Evolutionary conservation across 371 early-diverging fungal genomes (phyloP), one percentile per base, ranked within the genome.

Genomic region (Blyttiomyces sp.): DNA sequence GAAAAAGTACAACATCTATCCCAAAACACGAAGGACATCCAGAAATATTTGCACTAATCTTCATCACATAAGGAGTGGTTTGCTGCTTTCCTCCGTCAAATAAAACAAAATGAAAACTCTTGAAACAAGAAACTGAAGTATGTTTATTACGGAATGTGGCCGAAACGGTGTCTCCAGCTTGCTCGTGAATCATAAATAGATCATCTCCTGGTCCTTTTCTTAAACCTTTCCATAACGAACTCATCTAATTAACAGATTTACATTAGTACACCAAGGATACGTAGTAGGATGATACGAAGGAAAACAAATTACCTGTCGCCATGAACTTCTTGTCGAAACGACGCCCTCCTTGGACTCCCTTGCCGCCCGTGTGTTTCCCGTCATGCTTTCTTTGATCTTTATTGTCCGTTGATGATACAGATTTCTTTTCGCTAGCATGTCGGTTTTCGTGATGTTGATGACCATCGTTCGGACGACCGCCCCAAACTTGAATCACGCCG

Each of bases 201-300:
- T 39, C n/a, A 39, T 39, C 39, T 39, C 11, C 39, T 11, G 39
- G 39, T 86, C 27, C 88, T 77, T 71, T 90, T 89, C 64, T 88
- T 89, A 58, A 93, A 93, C 49, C 88, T 75, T 56, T 90, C 88
- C 66, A 87, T 85, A 1, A 84, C 90, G 21, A 85, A 68, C 16
- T 89, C 88, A 62, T 93, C 93, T 70, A 34, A 11, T n/a, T 32
- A 21, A 30, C 0, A 45, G 16, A 7, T 3, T 28, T n/a, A n/a
- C n/a, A n/a, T n/a, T 21, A 46, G 26, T 28, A 39, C 39, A 23
- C 13, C 51, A 1, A 32, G 30, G 16, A 2, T 13, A 48, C 26
- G 16, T 49, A 0, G 27, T 24, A 13, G 30, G 34, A 31, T 19
- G 17, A 33, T 45, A 9, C 31, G 7, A 49, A 3, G 30, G 19